Percentiles rank a stretch among this genome's conserved stretches.
phyloP scores from a whole-genome alignment of 2,329 filamentous ascomycete species.

The Akanthomyces muscarius region DNA sequence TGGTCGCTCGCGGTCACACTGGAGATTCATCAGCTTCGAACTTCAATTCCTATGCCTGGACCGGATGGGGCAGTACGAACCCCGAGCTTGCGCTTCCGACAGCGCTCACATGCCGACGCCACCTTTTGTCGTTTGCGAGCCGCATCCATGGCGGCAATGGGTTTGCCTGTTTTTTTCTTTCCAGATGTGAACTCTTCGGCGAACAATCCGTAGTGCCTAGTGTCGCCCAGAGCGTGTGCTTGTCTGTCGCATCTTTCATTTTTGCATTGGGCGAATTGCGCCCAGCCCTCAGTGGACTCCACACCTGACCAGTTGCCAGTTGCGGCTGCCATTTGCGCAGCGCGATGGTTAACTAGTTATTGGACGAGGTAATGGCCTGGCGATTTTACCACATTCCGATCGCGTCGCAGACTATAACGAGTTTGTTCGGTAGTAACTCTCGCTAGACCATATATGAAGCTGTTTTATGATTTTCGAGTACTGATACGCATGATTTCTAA shows the following conservation, averaged over 20 bases:
- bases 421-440: neutral
- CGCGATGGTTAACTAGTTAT: neutral
- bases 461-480: neutral
- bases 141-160: slow-evolving; percentile 1
- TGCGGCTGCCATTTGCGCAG: neutral
- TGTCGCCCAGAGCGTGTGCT: neutral
- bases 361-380: neutral
- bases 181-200: neutral
- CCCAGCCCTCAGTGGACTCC: neutral
- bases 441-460: neutral
- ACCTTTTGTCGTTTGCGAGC: slow-evolving; percentile 18
- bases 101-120: slow-evolving; percentile 14
- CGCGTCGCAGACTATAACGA: too few species aligned
- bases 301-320: neutral
- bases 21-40: neutral
- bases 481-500: neutral
- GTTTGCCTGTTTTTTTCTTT: neutral
- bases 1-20: slow-evolving; percentile 16
- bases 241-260: neutral
- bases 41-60: too few species aligned
- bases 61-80: neutral
- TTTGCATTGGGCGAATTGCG: neutral
- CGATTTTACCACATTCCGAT: too few species aligned
- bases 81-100: slow-evolving; percentile 15
- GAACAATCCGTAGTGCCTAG: neutral